A percentile compares a stretch with the other conserved stretches of the same genome.
Evolutionary conservation across 306 rosid genomes (phyloP).

Genomic region (Fagus crenata): DNA sequence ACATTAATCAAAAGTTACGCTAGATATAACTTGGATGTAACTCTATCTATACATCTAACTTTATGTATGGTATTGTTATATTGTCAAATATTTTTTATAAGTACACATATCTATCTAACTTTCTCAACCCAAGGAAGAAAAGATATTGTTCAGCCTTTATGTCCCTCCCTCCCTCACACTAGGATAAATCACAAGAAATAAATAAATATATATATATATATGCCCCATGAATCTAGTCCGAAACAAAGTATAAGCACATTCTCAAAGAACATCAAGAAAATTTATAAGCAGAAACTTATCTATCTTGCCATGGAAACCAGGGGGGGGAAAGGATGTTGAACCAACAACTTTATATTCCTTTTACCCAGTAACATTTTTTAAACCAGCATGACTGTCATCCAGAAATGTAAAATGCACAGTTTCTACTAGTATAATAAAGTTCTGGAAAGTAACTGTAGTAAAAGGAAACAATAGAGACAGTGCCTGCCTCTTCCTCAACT

Average conservation of each 20-base stretch:
- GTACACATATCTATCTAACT: not conserved
- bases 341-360: not conserved
- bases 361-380: slow-evolving; percentile 1
- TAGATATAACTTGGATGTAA: not conserved
- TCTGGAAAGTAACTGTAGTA: slow-evolving; percentile 8
- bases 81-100: not conserved
- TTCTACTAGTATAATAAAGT: slow-evolving; percentile 16
- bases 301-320: not conserved
- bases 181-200: not conserved
- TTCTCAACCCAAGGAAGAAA: not conserved
- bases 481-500: slow-evolving; percentile 83
- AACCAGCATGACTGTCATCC: slow-evolving; percentile 14
- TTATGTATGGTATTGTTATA: not conserved
- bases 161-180: not conserved
- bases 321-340: not conserved
- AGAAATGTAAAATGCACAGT: slow-evolving; percentile 18
- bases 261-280: not conserved
- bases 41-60: not conserved
- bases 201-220: not conserved
- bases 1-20: too few species aligned
- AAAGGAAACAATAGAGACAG: slow-evolving; percentile 36
- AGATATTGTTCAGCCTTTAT: not conserved
- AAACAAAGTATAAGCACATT: not conserved
- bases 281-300: not conserved
- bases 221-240: not conserved